phyloP scores from a whole-genome alignment of 371 early-diverging fungal genomes.

The Lichtheimia ornata region DNA sequence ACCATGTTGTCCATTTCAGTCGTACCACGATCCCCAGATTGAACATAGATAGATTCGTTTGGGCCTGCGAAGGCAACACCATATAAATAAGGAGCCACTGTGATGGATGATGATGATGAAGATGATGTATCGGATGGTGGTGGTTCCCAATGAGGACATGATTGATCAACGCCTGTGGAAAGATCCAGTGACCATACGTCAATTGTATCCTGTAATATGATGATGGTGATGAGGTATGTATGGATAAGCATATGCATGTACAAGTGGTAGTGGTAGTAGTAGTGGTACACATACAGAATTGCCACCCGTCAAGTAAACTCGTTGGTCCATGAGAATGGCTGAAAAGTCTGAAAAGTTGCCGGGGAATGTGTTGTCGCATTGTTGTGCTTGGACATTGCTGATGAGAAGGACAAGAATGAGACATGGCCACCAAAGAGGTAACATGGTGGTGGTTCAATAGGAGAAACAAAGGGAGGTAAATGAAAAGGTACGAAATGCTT shows the following conservation, averaged over 20 bases:
- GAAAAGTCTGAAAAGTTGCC: conserved; percentile 22
- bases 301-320: conserved; percentile 18
- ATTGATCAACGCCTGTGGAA: conserved; percentile 21
- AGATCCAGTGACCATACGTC: conserved; percentile 32
- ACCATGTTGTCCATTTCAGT: conserved; percentile 24
- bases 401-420: background rate
- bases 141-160: conserved; percentile 24
- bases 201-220: conserved; percentile 16
- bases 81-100: conserved; percentile 18
- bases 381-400: background rate
- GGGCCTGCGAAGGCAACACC: conserved; percentile 37
- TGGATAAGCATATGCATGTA: background rate
- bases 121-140: background rate
- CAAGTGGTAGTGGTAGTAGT: background rate
- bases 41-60: conserved; percentile 20
- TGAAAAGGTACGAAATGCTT: background rate
- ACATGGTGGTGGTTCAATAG: conserved; percentile 2
- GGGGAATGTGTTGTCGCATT: conserved; percentile 12
- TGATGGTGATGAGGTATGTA: background rate
- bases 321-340: conserved; percentile 15
- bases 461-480: conserved; percentile 1
- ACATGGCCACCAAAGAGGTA: background rate
- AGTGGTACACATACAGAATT: conserved; percentile 11
- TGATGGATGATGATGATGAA: background rate
- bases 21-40: conserved; percentile 25